These are phyloP conservation scores for Isabelozyma pseudorhagii DNA, from an alignment of 805 yeast species.

Conservation along the genomic window DNA sequence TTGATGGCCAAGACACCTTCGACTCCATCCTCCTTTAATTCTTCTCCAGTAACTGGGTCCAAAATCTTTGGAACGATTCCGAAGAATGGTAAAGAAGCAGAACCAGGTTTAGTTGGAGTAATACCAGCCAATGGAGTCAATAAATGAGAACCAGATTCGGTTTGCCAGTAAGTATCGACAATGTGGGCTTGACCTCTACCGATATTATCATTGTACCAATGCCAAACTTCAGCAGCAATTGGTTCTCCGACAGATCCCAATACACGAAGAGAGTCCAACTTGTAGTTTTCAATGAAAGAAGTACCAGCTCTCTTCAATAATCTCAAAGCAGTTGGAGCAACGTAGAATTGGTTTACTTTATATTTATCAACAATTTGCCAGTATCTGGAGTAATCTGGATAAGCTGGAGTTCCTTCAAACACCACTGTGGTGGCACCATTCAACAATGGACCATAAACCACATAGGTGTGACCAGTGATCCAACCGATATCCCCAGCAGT, in stretches of 20 bases:
- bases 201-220: slow-evolving; percentile 92
- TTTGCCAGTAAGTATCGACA: slow-evolving; percentile 98
- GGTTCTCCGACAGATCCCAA: slow-evolving; percentile 99
- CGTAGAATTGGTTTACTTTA: slow-evolving; percentile 92
- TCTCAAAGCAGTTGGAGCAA: slow-evolving; percentile 97
- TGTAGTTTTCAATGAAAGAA: slow-evolving; percentile 73
- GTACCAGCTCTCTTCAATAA: slow-evolving; percentile 88
- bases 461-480: slow-evolving; percentile 98
- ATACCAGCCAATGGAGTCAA: slow-evolving; percentile 94
- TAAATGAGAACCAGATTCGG: slow-evolving; percentile 95
- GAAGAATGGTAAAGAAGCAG: slow-evolving; percentile 94
- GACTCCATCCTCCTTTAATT: slow-evolving; percentile 80
- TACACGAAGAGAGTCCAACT: slow-evolving; percentile 82
- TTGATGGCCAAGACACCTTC: slow-evolving; percentile 94
- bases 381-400: slow-evolving; percentile 91
- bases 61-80: slow-evolving; percentile 89
- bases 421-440: slow-evolving; percentile 87
- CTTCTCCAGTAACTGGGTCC: slow-evolving; percentile 90
- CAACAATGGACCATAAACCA: slow-evolving; percentile 87
- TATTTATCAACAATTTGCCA: slow-evolving; percentile 94
- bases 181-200: slow-evolving; percentile 89
- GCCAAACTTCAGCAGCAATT: slow-evolving; percentile 97
- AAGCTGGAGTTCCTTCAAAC: slow-evolving; percentile 97
- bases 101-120: slow-evolving; percentile 94
- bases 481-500: slow-evolving; percentile 99